Base-by-base conservation (phyloP, 495 filamentous ascomycete genomes). In the Neurospora sp. region DNA sequence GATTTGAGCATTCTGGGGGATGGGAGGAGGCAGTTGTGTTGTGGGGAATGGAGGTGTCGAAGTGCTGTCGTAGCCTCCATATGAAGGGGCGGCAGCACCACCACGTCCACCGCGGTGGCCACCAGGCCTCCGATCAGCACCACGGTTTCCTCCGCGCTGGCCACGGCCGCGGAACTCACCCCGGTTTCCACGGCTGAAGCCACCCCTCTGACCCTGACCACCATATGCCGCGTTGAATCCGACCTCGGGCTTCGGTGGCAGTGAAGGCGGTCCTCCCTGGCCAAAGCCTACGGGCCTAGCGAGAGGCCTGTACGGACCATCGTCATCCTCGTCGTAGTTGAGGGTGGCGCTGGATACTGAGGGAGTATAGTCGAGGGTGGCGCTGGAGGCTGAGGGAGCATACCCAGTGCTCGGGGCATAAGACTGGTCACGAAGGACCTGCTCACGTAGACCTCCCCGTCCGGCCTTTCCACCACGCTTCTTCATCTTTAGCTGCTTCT, bases 231-330 rank as follows among this genome's bases (percentile, higher is more conserved):
- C 72, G 40, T 42, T 71, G 40, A 71, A 75, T 27, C 73, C 71
- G 8, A 45, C 68, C 53, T 75, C 75, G 8, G 74, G 76, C 53
- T 70, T 77, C 8, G 74, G 76, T 79, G 83, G 70, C 82, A 84
- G 73, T 77, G 83, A 80, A 65, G 80, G 77, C 69, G 73, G 71
- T n/a, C 69, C 79, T 69, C 73, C 84, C 69, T 77, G 80, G 4
- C 79, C 89, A 69, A 87, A 84, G 20, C 86, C 86, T 3, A 84
- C 76, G 65, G 92, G 92, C 37, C 92, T 84, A 40, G 89, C 77
- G 44, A 94, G 83, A 40, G 91, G 91, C 71, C 87, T 90, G 81
- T 94, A 94, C 20, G 86, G 84, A 2, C 86, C 87, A 74, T 90
- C 90, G 35, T 91, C 89, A 61, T 91, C 89, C 17, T 91, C 89